Percentiles rank a stretch among this genome's conserved stretches.
Conservation (phyloP, 352 stramenopile species). For the Pythium vanterpoolii region DNA sequence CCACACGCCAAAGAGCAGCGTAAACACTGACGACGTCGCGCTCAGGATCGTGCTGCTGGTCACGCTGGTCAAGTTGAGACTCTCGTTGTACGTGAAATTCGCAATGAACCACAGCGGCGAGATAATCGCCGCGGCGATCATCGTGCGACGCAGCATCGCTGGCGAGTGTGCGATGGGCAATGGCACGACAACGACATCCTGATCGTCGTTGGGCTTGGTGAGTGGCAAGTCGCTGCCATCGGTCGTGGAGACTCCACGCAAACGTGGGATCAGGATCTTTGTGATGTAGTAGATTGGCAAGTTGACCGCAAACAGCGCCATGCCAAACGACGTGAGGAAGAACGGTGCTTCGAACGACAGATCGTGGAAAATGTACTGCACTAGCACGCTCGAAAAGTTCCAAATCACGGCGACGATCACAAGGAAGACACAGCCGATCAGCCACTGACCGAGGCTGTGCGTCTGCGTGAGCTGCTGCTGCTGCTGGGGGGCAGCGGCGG, state of each 20-base stretch:
- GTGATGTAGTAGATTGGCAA: constrained; percentile 76
- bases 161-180: constrained; percentile 20
- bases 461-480: not conserved
- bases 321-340: constrained; percentile 89
- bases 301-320: constrained; percentile 82
- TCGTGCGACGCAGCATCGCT: constrained; percentile 32
- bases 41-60: constrained; percentile 95
- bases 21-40: constrained; percentile 93
- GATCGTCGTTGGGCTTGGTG: constrained; percentile 17
- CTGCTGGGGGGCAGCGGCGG: no score
- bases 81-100: constrained; percentile 94
- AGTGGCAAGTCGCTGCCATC: constrained; percentile 8
- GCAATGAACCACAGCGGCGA: constrained; percentile 95
- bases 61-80: constrained; percentile 89
- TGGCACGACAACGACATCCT: not conserved
- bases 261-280: constrained; percentile 41
- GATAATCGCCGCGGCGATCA: constrained; percentile 56
- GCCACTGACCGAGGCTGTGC: constrained; percentile 33
- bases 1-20: constrained; percentile 86
- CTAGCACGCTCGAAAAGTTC: constrained; percentile 82
- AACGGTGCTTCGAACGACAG: constrained; percentile 84
- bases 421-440: constrained; percentile 71
- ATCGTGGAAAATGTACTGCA: constrained; percentile 89
- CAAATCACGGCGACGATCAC: constrained; percentile 77
- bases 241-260: constrained; percentile 8